Base-by-base conservation (phyloP, 2,329 filamentous ascomycete genomes). In the Botrytis elliptica region DNA sequence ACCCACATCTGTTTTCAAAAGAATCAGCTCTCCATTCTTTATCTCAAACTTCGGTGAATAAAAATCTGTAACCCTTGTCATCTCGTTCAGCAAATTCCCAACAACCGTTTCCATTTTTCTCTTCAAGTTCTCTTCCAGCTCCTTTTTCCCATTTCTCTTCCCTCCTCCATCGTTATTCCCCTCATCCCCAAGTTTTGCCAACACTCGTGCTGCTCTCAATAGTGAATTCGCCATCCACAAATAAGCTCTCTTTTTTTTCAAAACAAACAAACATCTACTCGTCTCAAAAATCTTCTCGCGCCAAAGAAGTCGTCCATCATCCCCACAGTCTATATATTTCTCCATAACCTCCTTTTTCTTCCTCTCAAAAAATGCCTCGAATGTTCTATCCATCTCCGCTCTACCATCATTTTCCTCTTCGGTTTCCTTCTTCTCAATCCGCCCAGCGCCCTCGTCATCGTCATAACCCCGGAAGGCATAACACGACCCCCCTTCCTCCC, bases 301-400 rank as follows among this genome's bases (percentile, higher is more conserved):
- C 25, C 25, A 55, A 16, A 8, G 0, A 8, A 55, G 7, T 16
- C 14, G 25, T 16, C 25, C 25, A 55, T 55, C 25, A 29, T 55
- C 25, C 6, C 25, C 3, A n/a, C 25, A n/a, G 0, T 55, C 25
- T 29, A n/a, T 5, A 16, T n/a, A 29, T 29, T 3, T 0, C 12
- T 29, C 49, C 12, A 55, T 16, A 16, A 3, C 12, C 10, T n/a
- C 0, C 49, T 1, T 52, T 52, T 52, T 52, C 12, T n/a, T n/a
- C 25, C 3, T 0, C 25, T 4, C 1, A n/a, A n/a, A 52, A 16
- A n/a, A n/a, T 2, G 0, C 2, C 25, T 52, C 4, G 0, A n/a
- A n/a, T 0, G 0, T 16, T 49, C 46, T 49, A 5, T 49, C 46
- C 46, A 49, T 4, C 46, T 49, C 46, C 8, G 2, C 49, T 52